Base-by-base conservation (phyloP, 768 basidiomycete species). In the Psilocybe sp. region DNA sequence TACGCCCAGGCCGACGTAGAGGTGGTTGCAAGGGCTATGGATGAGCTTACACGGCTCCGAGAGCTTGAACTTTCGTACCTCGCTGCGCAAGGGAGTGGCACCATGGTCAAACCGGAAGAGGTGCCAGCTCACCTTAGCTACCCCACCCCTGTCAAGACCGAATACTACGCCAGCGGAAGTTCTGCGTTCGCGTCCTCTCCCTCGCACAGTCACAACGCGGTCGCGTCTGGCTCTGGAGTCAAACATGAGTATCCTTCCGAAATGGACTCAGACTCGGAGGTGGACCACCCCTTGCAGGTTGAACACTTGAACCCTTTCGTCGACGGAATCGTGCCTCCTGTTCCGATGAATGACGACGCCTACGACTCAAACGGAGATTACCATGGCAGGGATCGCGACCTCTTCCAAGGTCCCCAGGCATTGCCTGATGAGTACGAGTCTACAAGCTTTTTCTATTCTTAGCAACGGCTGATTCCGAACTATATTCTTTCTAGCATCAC, bases 351-450 rank as follows among this genome's bases (percentile, higher is more conserved):
- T 14, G 54, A 63, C 7, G 69, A 75, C 35, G 49, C 65, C 16
- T 62, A 58, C 20, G 79, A 81, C 53, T 63, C 60, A 0, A 68
- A 76, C 40, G 79, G 77, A 1, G 70, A 79, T 46, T 80, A 67
- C 50, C 65, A 74, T 52, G 78, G 80, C 5, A 68, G 76, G 2
- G 76, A 74, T 8, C 63, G 67, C 15, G 77, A 80, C 53, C 57
- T 61, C 3, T 80, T 74, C 55, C 51, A 54, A 2, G 78, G 77
- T 0, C 78, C 79, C 12, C 68, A 69, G 48, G 45, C 60, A 4
- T 68, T 69, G 20, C 67, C 72, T 9, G 75, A 78, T 47, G 81
- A 83, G 82, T 82, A 62, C 34, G 75, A 68, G 18, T 43, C 34
- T 16, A 46, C 8, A 32, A 10, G 15, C 15, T 35, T 12, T 46